Evolutionary conservation across 2,329 filamentous ascomycete genomes (phyloP).

Genomic region (Xylariaceae sp.): DNA sequence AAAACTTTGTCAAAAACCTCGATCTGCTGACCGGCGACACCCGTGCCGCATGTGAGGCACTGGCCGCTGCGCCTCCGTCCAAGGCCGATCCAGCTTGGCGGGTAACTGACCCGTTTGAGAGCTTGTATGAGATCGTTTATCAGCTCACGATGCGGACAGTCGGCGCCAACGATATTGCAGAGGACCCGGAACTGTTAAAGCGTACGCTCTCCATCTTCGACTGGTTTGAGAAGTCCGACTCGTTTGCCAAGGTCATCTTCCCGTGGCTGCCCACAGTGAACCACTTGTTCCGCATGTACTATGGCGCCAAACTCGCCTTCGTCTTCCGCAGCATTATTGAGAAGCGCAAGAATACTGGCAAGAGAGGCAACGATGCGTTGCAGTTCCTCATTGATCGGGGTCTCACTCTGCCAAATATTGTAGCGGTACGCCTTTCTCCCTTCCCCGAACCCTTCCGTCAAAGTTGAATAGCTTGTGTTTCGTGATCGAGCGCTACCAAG

Average conservation of each 20-base stretch:
- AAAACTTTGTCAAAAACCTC: constrained; percentile 47
- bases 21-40: constrained; percentile 51
- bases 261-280: constrained; percentile 55
- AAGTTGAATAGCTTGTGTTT: background rate
- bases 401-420: constrained; percentile 50
- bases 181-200: constrained; percentile 49
- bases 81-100: constrained; percentile 33
- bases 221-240: constrained; percentile 51
- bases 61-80: constrained; percentile 38
- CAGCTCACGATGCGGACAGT: constrained; percentile 63
- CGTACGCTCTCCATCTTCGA: constrained; percentile 53
- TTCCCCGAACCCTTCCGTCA: background rate
- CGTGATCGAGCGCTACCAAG: background rate
- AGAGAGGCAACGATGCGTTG: constrained; percentile 55
- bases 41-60: constrained; percentile 43
- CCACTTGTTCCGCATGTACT: constrained; percentile 50
- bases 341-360: constrained; percentile 49
- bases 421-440: constrained; percentile 42
- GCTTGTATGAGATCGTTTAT: constrained; percentile 59
- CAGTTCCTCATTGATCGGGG: constrained; percentile 60
- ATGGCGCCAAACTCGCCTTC: constrained; percentile 54
- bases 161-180: constrained; percentile 59
- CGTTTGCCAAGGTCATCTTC: constrained; percentile 55
- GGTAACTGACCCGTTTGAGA: constrained; percentile 59
- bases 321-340: constrained; percentile 55